Base-by-base conservation (phyloP, 495 filamentous ascomycete species). In the Hyaloscypha finlandica region DNA sequence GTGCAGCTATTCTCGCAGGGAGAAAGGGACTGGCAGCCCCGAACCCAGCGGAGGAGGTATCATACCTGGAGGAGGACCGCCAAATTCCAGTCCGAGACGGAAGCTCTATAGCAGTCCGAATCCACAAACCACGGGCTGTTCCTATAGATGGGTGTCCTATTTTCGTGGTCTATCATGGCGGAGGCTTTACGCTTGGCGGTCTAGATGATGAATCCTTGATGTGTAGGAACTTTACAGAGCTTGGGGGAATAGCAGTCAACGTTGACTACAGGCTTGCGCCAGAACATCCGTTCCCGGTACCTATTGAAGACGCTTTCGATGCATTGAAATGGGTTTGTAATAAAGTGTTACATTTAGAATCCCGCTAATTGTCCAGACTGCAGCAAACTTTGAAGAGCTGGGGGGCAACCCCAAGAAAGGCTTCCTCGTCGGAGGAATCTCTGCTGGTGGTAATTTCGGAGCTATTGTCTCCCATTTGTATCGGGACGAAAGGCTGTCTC, bases 381-480 rank as follows among this genome's bases (percentile, higher is more conserved):
- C 78, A 1, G 54, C 69, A 29, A 77, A 85, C 57, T 77, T 78
- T 64, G 45, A 71, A 45, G 70, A 73, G 6, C 71, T 80, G 6
- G 75, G 73, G 25, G 77, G 78, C 19, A 75, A 80, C 59, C 75
- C 77, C 4, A 66, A 71, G 8, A 73, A 66, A 60, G 84, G 84
- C 1, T 85, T 85, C 64, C 68, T 86, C 33, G 63, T 85, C 42
- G 81, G 81, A 31, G 84, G 84, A 6, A 76, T 74, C 4, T 82
- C 79, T 5, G 81, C 83, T 16, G 84, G 83, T 8, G 83, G 75
- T 3, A 82, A 82, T 66, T 71, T 85, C 12, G 69, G 79, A 0
- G 77, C 78, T 14, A 75, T 81, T 12, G 66, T 81, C 3, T 72
- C 76, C 1, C 79, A 81, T 68, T 74, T 76, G 0, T 74, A 77